Base-by-base conservation (phyloP, 768 basidiomycete genomes). In the Lyophyllum shimeji region DNA sequence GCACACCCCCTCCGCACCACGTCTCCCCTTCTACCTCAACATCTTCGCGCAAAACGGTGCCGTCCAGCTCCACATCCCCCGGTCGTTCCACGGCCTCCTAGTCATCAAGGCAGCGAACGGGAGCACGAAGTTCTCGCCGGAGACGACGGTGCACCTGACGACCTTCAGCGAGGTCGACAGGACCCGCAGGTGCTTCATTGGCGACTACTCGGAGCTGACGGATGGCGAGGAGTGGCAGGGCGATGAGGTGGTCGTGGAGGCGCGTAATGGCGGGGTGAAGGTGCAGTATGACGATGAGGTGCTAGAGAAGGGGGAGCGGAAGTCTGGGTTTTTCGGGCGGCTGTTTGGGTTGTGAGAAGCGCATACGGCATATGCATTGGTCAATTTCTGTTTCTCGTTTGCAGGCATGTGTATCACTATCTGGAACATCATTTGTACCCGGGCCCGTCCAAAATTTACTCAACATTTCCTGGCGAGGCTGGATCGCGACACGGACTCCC, bases 401-500 rank as follows among this genome's bases (percentile, higher is more conserved):
- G 46, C 46, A 29, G 5, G 29, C 29, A 29, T 27, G n/a, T 40
- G 39, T 18, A 18, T 17, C 7, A 37, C 34, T 17, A 17, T 37
- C 39, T 18, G 39, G 39, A n/a, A n/a, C n/a, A 40, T 18, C 5
- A 40, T 40, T 4, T 40, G 13, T 8, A 39, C n/a, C n/a, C n/a
- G n/a, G n/a, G n/a, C n/a, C n/a, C n/a, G n/a, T n/a, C n/a, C n/a
- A 15, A 13, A 23, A 13, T 2, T 46, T 34, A 9, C 9, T 20
- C 17, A 13, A 57, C 43, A 70, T 44, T 57, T 61, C 17, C 70
- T 69, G n/a, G 63, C 59, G 42, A 58, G n/a, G n/a, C 71, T 0
- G 75, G 76, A 52, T 76, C 76, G 7, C 69, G 69, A 63, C 76
- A 77, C 23, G 72, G 70, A n/a, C 61, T 71, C 47, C 60, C 17